Base-by-base conservation (phyloP, 768 basidiomycete species). In the Pholiota conissans region DNA sequence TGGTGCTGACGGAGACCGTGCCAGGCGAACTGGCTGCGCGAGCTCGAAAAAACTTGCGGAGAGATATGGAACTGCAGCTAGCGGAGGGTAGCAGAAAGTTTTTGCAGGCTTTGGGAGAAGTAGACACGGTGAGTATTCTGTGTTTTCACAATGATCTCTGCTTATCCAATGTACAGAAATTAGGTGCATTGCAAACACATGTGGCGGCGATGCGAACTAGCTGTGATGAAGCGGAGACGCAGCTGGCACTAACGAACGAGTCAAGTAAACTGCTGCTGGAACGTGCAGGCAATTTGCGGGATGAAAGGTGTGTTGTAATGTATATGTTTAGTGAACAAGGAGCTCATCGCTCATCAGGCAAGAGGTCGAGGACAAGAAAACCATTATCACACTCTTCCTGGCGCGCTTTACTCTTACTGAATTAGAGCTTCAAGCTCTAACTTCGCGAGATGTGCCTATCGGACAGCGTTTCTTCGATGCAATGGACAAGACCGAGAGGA, bases 11-110 rank as follows among this genome's bases (percentile, higher is more conserved):
- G 7, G 77, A 80, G 20, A 66, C 71, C 3, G 61, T 78, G 14
- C 75, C 83, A 3, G 84, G 84, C 32, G 90, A 90, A 59, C 80
- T 82, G 1, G 92, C 92, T 0, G 82, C 84, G 4, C 78, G 82
- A 48, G 93, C 90, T 24, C 79, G 94, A 53, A 91, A 88, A 69
- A 84, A 87, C 65, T 77, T 98, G 53, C 82, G 91, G 42, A 79
- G 87, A 60, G 95, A 98, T 69, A 85, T 96, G 69, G 95, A 98
- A 68, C 79, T 75, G 49, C 90, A 86, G 69, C 78, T 98, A 45
- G 85, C 89, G 0, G 84, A 90, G 52, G 92, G 92, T 5, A 95
- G 93, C 62, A 80, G 81, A 46, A 83, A 84, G 61, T 97, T 99
- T 69, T 69, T 98, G 55, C 80, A 82, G 26, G 93, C 91, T 0